phyloP scores from a whole-genome alignment of 2,329 filamentous ascomycete species.

The Aureobasidium sp. region DNA sequence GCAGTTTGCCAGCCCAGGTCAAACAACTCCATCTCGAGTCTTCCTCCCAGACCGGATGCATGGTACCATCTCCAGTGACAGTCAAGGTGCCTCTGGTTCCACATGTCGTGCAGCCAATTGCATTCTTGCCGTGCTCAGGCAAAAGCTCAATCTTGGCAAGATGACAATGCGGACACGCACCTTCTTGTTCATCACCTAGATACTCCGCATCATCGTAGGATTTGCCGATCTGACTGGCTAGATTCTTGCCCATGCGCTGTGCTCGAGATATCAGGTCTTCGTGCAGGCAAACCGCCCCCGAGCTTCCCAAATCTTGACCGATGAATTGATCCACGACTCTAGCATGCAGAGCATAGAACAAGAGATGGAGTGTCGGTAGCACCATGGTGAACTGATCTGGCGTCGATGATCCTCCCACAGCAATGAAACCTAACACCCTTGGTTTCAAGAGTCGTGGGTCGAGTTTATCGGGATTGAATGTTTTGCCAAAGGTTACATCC shows the following conservation, averaged over 20 bases:
- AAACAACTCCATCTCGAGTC: conserved; percentile 8
- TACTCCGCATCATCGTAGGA: conserved; percentile 13
- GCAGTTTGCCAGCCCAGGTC: not conserved
- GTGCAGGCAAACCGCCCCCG: not conserved
- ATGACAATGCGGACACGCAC: conserved; percentile 15
- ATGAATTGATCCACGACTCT: conserved; percentile 14
- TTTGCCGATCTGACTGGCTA: conserved; percentile 15
- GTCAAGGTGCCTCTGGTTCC: conserved; percentile 11
- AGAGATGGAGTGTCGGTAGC: conserved; percentile 13
- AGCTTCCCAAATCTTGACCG: not conserved
- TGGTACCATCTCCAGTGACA: not conserved
- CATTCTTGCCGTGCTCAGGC: conserved; percentile 2
- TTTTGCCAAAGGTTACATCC: conserved; percentile 7
- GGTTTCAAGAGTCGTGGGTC: conserved; percentile 11
- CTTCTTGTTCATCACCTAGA: conserved; percentile 4
- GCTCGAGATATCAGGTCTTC: not conserved
- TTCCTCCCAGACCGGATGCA: conserved; percentile 11
- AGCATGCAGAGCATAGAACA: conserved; percentile 14
- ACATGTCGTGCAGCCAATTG: conserved; percentile 14
- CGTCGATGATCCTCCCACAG: conserved; percentile 12
- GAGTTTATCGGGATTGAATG: conserved; percentile 4
- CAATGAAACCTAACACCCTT: conserved; percentile 13
- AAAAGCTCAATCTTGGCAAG: conserved; percentile 12
- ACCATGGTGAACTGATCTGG: conserved; percentile 14
- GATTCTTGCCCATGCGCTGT: not conserved